Evolutionary conservation across 305 asterid species (phyloP).

Genomic region (Plantago rigida): DNA sequence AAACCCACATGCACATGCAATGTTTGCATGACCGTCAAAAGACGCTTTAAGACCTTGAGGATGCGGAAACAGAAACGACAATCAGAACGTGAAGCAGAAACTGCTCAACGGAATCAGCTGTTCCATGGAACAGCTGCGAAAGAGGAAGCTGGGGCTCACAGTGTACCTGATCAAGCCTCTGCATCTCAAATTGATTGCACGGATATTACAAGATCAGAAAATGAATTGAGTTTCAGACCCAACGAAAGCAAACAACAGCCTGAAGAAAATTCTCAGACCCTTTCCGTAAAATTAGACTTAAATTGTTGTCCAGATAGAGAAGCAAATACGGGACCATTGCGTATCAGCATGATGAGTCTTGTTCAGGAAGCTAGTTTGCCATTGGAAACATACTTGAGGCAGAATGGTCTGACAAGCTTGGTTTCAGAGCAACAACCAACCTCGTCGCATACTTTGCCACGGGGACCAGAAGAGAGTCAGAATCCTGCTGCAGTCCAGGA

Average conservation of each 20-base stretch:
- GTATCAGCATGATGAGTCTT: slow-evolving; percentile 66
- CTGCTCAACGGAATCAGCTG: slow-evolving; percentile 53
- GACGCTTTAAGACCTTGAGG: slow-evolving; percentile 90
- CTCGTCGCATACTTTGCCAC: slow-evolving; percentile 25
- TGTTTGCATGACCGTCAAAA: slow-evolving; percentile 92
- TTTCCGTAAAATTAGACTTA: slow-evolving; percentile 54
- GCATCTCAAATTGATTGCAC: slow-evolving; percentile 26
- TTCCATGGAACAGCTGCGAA: slow-evolving; percentile 35
- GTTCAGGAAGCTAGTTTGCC: slow-evolving; percentile 80
- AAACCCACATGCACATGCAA: slow-evolving; percentile 90
- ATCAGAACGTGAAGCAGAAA: slow-evolving; percentile 83
- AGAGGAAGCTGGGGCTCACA: slow-evolving; percentile 66
- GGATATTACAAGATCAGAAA: slow-evolving; percentile 35
- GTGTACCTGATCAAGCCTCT: slow-evolving; percentile 30
- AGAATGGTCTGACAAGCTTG: slow-evolving; percentile 84
- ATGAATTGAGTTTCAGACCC: slow-evolving; percentile 24
- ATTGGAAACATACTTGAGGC: slow-evolving; percentile 63
- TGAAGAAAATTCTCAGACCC: slow-evolving; percentile 38
- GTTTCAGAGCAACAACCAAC: slow-evolving; percentile 42
- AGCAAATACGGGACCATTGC: slow-evolving; percentile 27
- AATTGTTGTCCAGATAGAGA: slow-evolving; percentile 57
- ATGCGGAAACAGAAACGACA: slow-evolving; percentile 96
- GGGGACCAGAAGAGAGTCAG: slow-evolving; percentile 32
- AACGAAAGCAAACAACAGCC: slow-evolving; percentile 10
- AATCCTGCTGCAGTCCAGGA: slow-evolving; percentile 27